phyloP scores from a whole-genome alignment of 2,329 filamentous ascomycete genomes.

The Trichoderma atrobrunneum region DNA sequence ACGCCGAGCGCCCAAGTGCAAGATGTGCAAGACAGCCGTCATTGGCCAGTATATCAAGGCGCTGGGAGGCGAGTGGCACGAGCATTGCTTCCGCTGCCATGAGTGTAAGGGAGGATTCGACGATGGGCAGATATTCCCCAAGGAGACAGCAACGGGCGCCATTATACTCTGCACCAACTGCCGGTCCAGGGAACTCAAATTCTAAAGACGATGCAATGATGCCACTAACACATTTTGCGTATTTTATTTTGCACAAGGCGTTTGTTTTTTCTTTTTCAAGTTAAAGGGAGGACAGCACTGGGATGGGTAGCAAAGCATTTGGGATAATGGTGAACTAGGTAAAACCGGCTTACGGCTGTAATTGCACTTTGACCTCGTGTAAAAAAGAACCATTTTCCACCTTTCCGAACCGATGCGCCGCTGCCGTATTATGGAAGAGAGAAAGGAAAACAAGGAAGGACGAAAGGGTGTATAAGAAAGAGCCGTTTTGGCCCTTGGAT shows the following conservation, averaged over 20 bases:
- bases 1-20: constrained; percentile 82
- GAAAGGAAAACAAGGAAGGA: background rate
- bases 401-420: background rate
- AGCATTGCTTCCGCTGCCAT: constrained; percentile 81
- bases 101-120: constrained; percentile 59
- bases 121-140: constrained; percentile 64
- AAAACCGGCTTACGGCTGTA: constrained; percentile 8
- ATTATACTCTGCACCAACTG: constrained; percentile 61
- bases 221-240: constrained; percentile 10
- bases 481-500: background rate
- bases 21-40: constrained; percentile 78
- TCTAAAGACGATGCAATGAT: constrained; percentile 27
- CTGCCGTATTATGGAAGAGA: background rate
- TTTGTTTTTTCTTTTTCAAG: background rate
- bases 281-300: constrained; percentile 1
- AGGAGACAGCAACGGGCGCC: constrained; percentile 47
- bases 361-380: background rate
- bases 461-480: background rate
- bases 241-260: constrained; percentile 16
- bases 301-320: background rate
- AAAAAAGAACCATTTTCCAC: background rate
- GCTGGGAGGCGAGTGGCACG: constrained; percentile 90
- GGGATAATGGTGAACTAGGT: background rate
- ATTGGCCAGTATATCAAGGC: constrained; percentile 88
- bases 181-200: constrained; percentile 59